Conservation (phyloP, 805 yeast species). For the Kodamaea kaohsiungensis region DNA sequence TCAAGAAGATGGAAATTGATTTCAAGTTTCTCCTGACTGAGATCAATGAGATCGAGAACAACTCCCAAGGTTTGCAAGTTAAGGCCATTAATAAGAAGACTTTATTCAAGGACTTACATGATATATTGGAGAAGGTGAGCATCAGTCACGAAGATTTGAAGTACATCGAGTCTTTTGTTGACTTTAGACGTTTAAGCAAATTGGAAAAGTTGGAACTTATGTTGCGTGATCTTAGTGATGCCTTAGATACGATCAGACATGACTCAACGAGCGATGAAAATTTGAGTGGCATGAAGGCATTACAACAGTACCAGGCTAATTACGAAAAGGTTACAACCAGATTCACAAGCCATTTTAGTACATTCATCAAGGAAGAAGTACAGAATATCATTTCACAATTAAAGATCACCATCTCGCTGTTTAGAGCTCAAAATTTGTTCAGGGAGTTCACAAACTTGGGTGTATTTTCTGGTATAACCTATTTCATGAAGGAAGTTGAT, state of each 20-base stretch:
- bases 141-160: conserved; percentile 57
- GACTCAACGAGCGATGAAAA: conserved; percentile 35
- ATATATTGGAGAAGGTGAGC: conserved; percentile 69
- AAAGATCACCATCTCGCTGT: conserved; percentile 25
- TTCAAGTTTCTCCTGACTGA: conserved; percentile 56
- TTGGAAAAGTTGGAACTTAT: conserved; percentile 53
- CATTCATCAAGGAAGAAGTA: conserved; percentile 37
- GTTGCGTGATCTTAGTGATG: conserved; percentile 57
- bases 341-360: conserved; percentile 50
- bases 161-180: conserved; percentile 46
- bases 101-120: conserved; percentile 68
- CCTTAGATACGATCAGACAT: conserved; percentile 56
- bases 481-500: conserved; percentile 58
- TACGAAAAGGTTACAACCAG: conserved; percentile 57
- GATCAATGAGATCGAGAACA: conserved; percentile 67
- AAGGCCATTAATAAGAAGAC: conserved; percentile 77
- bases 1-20: conserved; percentile 42
- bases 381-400: conserved; percentile 42
- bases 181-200: conserved; percentile 48
- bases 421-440: conserved; percentile 24
- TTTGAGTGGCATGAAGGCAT: conserved; percentile 68
- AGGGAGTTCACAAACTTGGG: conserved; percentile 28
- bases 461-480: conserved; percentile 35
- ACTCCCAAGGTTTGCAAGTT: conserved; percentile 81
- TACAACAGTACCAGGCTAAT: conserved; percentile 60